A percentile compares a stretch with the other conserved stretches of the same genome.
These are phyloP conservation scores for Veloboletus limbatus DNA, from an alignment of 1,284 basidiomycete genomes.

Conservation along the genomic window DNA sequence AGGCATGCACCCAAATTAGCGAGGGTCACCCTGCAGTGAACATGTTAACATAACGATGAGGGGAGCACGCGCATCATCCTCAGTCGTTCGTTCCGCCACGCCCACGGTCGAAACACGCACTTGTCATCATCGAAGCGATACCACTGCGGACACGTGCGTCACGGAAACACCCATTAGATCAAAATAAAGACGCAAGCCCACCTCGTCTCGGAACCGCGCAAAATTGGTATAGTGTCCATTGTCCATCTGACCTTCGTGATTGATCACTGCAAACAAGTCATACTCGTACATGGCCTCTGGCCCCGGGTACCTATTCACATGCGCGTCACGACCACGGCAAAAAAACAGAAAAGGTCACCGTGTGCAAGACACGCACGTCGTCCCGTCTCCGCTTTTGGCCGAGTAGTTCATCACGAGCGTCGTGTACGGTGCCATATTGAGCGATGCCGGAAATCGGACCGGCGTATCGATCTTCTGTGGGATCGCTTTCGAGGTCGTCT, in stretches of 20 bases:
- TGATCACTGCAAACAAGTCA: conserved; percentile 91
- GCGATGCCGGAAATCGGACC: conserved; percentile 77
- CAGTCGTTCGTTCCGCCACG: too few species aligned
- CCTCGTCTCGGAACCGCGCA: conserved; percentile 74
- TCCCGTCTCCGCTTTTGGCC: conserved; percentile 41
- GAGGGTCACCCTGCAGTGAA: conserved; percentile 57
- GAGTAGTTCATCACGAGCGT: conserved; percentile 52
- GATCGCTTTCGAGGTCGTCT: conserved; percentile 62
- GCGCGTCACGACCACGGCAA: not conserved
- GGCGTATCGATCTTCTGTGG: conserved; percentile 85
- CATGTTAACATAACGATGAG: not conserved
- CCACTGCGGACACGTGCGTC: conserved; percentile 56
- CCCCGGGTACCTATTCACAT: conserved; percentile 42
- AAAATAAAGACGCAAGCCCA: conserved; percentile 34
- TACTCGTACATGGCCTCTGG: conserved; percentile 81
- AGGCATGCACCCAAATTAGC: conserved; percentile 68
- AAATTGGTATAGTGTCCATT: conserved; percentile 94
- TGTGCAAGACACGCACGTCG: conserved; percentile 33
- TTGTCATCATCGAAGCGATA: conserved; percentile 95
- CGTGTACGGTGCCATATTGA: conserved; percentile 90
- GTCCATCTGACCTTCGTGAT: conserved; percentile 92
- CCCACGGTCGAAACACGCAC: too few species aligned
- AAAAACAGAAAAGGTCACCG: not conserved
- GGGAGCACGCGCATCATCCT: too few species aligned
- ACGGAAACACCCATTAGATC: not conserved